Evolutionary conservation across 106 monocot species (phyloP).

Genomic region (Phalaenopsis equestris): DNA sequence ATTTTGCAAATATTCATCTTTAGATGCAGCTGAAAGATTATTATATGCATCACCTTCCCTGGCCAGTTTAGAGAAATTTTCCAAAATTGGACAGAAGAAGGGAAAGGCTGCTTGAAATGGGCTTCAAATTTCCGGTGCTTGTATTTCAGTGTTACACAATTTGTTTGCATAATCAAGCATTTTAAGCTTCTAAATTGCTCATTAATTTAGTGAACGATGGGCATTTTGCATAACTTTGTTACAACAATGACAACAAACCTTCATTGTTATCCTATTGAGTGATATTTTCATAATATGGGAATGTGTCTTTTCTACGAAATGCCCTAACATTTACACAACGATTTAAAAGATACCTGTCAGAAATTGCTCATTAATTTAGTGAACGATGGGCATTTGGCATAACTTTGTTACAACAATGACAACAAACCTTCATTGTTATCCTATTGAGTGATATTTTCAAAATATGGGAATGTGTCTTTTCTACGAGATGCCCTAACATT

Average conservation of each 20-base stretch:
- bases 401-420: too few species aligned
- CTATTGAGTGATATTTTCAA: too few species aligned
- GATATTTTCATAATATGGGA: too few species aligned
- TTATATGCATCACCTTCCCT: neutral
- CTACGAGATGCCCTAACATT: too few species aligned
- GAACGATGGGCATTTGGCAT: neutral
- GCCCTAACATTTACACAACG: too few species aligned
- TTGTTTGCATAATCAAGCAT: neutral
- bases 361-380: neutral
- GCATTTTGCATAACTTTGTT: neutral
- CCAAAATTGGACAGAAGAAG: neutral
- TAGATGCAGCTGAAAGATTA: neutral
- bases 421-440: too few species aligned
- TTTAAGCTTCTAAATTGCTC: neutral
- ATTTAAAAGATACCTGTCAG: too few species aligned
- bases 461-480: too few species aligned
- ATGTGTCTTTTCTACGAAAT: too few species aligned
- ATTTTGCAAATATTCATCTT: neutral
- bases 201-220: neutral
- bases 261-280: too few species aligned
- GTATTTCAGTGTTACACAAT: neutral
- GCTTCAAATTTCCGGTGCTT: neutral
- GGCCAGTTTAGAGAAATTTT: neutral
- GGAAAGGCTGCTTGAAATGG: neutral
- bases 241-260: too few species aligned